These are phyloP conservation scores for Phytophthora palmivora DNA, from an alignment of 352 stramenopile species.

Conservation along the genomic window DNA sequence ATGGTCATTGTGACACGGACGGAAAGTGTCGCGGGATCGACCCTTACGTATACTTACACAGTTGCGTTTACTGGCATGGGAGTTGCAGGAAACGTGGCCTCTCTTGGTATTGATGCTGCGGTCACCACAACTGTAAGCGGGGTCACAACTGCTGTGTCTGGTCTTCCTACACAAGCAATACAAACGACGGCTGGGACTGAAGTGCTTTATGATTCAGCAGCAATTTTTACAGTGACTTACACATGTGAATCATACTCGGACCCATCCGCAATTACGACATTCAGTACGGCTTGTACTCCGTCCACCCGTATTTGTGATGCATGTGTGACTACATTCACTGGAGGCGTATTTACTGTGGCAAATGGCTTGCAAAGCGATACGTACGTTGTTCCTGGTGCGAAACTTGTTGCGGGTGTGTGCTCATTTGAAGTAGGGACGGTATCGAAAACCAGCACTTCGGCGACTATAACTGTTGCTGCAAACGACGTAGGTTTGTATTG, in stretches of 20 bases:
- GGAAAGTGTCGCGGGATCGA: conserved; percentile 27
- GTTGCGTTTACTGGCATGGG: conserved; percentile 88
- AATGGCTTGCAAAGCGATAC: conserved; percentile 28
- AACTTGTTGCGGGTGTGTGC: conserved; percentile 62
- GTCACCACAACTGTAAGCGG: conserved; percentile 36
- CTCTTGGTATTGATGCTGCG: conserved; percentile 56
- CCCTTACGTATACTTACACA: conserved; percentile 79
- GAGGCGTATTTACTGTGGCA: conserved; percentile 18
- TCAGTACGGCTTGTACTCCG: conserved; percentile 58
- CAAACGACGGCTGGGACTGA: conserved; percentile 51
- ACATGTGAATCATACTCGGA: conserved; percentile 90
- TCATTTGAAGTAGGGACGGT: conserved; percentile 56
- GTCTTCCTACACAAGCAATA: conserved; percentile 48
- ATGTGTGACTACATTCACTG: conserved; percentile 66
- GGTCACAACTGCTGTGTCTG: conserved; percentile 16
- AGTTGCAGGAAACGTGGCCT: conserved; percentile 89
- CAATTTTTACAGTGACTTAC: conserved; percentile 64
- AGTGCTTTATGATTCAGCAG: conserved; percentile 42
- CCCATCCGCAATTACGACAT: conserved; percentile 56
- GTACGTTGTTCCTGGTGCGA: conserved; percentile 18
- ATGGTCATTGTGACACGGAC: conserved; percentile 44
- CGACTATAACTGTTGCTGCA: conserved; percentile 43
- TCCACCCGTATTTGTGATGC: conserved; percentile 49
- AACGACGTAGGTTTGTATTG: conserved; percentile 61
- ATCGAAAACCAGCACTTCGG: conserved; percentile 16